Percentiles rank a stretch among this genome's conserved stretches.
Evolutionary conservation across 768 basidiomycete genomes (phyloP).

Genomic region (Termitomyces sp.): DNA sequence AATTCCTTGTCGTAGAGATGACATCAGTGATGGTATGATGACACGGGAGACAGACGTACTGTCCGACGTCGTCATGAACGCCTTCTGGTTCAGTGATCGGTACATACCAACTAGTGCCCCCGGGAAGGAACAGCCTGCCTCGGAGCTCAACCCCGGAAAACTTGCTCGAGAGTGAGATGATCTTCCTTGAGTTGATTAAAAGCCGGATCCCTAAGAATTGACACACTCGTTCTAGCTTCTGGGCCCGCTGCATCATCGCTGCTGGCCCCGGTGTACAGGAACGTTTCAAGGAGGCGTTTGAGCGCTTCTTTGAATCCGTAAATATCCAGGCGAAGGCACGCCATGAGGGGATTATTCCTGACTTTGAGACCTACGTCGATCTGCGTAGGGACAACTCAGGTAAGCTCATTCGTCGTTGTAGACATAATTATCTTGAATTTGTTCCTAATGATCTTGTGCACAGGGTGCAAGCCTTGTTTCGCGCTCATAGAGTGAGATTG

Average conservation of each 20-base stretch:
- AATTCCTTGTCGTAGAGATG: constrained; percentile 36
- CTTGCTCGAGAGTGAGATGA: constrained; percentile 60
- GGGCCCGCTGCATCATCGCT: constrained; percentile 54
- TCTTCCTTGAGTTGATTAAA: constrained; percentile 8
- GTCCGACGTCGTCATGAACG: constrained; percentile 66
- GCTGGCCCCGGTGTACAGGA: constrained; percentile 52
- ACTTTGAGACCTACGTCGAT: constrained; percentile 69
- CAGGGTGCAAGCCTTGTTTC: constrained; percentile 68
- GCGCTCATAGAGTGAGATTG: constrained; percentile 59
- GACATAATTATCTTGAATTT: neutral
- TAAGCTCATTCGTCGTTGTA: constrained; percentile 11
- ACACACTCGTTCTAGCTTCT: constrained; percentile 42
- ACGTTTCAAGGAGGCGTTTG: constrained; percentile 68
- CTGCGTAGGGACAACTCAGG: constrained; percentile 73
- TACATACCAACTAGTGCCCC: constrained; percentile 41
- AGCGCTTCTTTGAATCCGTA: constrained; percentile 64
- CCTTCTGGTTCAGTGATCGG: constrained; percentile 48
- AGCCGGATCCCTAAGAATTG: neutral
- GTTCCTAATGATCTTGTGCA: neutral
- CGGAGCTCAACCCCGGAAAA: constrained; percentile 50
- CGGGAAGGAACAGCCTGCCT: constrained; percentile 31
- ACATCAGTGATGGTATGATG: constrained; percentile 78
- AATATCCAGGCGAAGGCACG: constrained; percentile 58
- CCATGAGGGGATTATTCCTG: constrained; percentile 46
- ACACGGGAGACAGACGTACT: constrained; percentile 51